A percentile compares a stretch with the other conserved stretches of the same genome.
phyloP scores from a whole-genome alignment of 129 eudicot genomes.

The Pittosporum tobira region DNA sequence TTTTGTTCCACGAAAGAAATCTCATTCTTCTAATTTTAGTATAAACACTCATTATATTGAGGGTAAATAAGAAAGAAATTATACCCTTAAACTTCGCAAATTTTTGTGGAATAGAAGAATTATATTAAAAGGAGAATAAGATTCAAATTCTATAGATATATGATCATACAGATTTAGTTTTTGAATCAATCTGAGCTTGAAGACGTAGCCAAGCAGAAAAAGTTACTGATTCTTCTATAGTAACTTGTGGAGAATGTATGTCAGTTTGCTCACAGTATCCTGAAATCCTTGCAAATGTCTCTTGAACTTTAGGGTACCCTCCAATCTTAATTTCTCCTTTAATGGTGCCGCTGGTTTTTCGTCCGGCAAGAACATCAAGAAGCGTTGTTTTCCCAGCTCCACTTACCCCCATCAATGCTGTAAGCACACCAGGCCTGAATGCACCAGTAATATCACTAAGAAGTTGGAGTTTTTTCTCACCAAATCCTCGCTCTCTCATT shows the following conservation, averaged over 20 bases:
- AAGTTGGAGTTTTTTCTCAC: slow-evolving; percentile 53
- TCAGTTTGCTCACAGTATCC: slow-evolving; percentile 89
- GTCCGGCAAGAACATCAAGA: slow-evolving; percentile 81
- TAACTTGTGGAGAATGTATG: slow-evolving; percentile 73
- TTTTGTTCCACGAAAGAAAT: too few relatives aligned
- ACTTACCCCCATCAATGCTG: slow-evolving; percentile 82
- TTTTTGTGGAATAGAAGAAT: too few relatives aligned
- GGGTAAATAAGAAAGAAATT: too few relatives aligned
- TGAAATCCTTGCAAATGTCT: slow-evolving; percentile 64
- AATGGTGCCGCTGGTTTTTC: slow-evolving; percentile 61
- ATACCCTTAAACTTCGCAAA: too few relatives aligned
- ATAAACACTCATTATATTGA: too few relatives aligned
- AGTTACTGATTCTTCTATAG: slow-evolving; percentile 65
- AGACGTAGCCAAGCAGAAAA: slow-evolving; percentile 94
- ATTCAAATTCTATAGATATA: background rate
- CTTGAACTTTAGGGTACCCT: slow-evolving; percentile 74
- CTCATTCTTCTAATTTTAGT: too few relatives aligned
- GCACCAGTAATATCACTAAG: slow-evolving; percentile 63
- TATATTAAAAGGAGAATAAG: background rate
- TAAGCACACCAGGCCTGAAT: slow-evolving; percentile 74
- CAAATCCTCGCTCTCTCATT: slow-evolving; percentile 57
- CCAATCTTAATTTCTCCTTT: slow-evolving; percentile 59
- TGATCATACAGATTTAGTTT: slow-evolving; percentile 50
- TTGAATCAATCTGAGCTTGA: slow-evolving; percentile 51
- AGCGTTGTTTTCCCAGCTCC: slow-evolving; percentile 97